phyloP scores from a whole-genome alignment of 768 basidiomycete species.

The Amanita muscaria region DNA sequence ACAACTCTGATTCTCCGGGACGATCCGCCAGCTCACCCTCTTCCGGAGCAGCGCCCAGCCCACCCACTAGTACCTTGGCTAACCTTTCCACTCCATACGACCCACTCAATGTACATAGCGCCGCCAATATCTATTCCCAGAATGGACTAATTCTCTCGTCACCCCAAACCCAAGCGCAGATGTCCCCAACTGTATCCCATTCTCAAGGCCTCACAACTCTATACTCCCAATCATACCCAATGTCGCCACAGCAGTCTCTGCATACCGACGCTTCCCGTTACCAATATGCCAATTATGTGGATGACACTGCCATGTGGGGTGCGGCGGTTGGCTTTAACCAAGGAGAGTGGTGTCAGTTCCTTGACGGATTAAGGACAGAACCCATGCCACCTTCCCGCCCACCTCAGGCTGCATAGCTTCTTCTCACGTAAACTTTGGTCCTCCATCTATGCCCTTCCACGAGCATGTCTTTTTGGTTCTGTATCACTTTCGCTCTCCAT shows the following conservation, averaged over 20 bases:
- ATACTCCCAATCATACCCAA: slow-evolving; percentile 16
- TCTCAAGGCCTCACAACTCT: slow-evolving; percentile 12
- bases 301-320: slow-evolving; percentile 66
- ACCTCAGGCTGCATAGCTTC: slow-evolving; percentile 24
- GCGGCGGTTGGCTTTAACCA: slow-evolving; percentile 66
- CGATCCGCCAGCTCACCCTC: slow-evolving; percentile 45
- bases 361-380: slow-evolving; percentile 56
- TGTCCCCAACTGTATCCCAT: slow-evolving; percentile 15
- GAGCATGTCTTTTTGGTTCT: slow-evolving; percentile 10
- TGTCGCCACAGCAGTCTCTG: slow-evolving; percentile 20
- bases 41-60: slow-evolving; percentile 51
- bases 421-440: slow-evolving; percentile 5
- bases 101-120: slow-evolving; percentile 9
- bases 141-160: slow-evolving; percentile 14
- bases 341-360: slow-evolving; percentile 58
- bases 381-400: slow-evolving; percentile 24
- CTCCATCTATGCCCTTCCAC: slow-evolving; percentile 12
- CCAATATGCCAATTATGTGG: slow-evolving; percentile 44
- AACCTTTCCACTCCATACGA: slow-evolving; percentile 33
- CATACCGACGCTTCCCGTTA: slow-evolving; percentile 35
- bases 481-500: slow-evolving; percentile 9
- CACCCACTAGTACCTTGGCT: slow-evolving; percentile 30
- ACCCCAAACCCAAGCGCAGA: slow-evolving; percentile 20
- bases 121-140: slow-evolving; percentile 5
- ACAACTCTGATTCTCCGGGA: slow-evolving; percentile 32